Evolutionary conservation across 257 asterid species (phyloP), one percentile per base, ranked within the genome.

Genomic region (Thymus mandschuricus): DNA sequence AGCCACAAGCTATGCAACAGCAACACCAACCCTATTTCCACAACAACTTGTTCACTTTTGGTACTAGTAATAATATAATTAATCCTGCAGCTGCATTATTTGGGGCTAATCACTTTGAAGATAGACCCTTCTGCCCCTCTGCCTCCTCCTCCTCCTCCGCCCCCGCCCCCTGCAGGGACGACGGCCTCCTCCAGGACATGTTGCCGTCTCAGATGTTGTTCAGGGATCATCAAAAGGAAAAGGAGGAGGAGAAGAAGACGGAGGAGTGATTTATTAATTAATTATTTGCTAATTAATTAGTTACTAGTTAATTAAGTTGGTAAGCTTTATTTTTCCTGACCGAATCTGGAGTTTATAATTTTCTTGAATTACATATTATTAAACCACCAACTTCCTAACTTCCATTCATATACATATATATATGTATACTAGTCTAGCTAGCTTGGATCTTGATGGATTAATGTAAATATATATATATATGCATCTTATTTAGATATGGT

Each of bases 181-280:
- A 85, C 69, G 98, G 97, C 2, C 97, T 92, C 68, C 92, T 92
- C 6, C 95, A 92, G 68, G 98, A 92, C 68, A 88, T 92, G 82
- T 41, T 92, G 80, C 92, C 89, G 15, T 80, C 86, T 21, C 82
- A 78, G 80, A 80, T 84, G 81, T 74, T 84, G 81, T 74, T 80
- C 4, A 82, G 74, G 82, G 82, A 71, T 12, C 83, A 72, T 9
- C 74, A 60, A 1, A 79, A 80, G 66, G 79, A 80, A 41, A 81
- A 81, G 76, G 72, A 82, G 69, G 38, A 45, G 2, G 67, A 51
- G 64, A 44, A 33, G 5, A 31, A 59, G 11, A 33, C 21, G 21
- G 21, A 31, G 8, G 11, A 58, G 41, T 57, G 10, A 30, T 33
- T 31, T 33, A 31, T 1, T 44, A 44, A 44, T 10, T 1, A 3